Evolutionary conservation across 2,329 filamentous ascomycete species (phyloP).

Genomic region (Verticillium dahliae): DNA sequence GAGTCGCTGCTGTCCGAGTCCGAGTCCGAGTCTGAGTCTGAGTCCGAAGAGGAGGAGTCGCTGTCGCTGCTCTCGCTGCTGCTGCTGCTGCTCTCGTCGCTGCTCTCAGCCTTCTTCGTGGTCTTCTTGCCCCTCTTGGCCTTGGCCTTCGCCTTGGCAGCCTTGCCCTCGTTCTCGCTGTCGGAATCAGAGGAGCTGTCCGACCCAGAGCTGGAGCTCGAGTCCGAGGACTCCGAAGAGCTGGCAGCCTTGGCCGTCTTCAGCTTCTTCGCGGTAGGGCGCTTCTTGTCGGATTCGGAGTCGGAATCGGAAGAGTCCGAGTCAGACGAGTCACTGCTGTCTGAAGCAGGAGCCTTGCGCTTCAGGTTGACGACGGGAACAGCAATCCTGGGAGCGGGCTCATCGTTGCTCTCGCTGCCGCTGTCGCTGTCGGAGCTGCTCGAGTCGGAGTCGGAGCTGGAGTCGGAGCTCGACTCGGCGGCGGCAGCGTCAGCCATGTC

Average conservation of each 20-base stretch:
- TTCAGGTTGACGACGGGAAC: constrained; percentile 24
- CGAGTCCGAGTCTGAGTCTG: constrained; percentile 12
- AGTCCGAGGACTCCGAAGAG: constrained; percentile 26
- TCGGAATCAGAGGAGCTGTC: constrained; percentile 31
- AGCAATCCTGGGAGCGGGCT: neutral
- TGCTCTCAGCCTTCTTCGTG: neutral
- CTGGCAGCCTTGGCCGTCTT: constrained; percentile 29
- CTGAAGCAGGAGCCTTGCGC: constrained; percentile 29
- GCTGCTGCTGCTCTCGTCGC: constrained; percentile 12
- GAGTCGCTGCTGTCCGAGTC: constrained; percentile 22
- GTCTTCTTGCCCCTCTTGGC: neutral
- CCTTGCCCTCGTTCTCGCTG: constrained; percentile 15
- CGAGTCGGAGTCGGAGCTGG: constrained; percentile 15
- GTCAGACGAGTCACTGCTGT: constrained; percentile 14
- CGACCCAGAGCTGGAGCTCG: constrained; percentile 18
- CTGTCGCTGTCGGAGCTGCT: constrained; percentile 16
- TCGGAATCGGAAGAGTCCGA: constrained; percentile 23
- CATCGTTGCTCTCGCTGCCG: neutral
- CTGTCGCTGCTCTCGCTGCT: constrained; percentile 16
- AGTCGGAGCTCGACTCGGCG: constrained; percentile 18
- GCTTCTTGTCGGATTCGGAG: constrained; percentile 33
- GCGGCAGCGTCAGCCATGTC: constrained; percentile 39
- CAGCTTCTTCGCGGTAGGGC: constrained; percentile 45
- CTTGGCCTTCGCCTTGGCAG: neutral
- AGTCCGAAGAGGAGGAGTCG: constrained; percentile 20